These are phyloP conservation scores for Zanthoxylum bungeanum DNA, from an alignment of 345 rosid genomes.

Conservation along the genomic window DNA sequence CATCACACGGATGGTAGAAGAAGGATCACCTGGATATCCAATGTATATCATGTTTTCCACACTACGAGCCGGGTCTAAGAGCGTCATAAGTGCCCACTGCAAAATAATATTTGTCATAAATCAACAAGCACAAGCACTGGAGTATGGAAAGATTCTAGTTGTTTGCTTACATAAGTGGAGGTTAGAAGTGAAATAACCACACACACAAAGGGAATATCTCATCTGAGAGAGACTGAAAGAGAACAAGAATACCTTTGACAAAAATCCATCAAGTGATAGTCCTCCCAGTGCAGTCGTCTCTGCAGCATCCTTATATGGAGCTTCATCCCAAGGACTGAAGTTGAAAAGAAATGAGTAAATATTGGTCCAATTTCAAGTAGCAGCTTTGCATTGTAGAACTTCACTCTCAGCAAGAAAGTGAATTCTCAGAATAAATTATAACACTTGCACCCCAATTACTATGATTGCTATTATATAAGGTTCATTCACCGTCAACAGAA, in stretches of 20 bases:
- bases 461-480: not conserved
- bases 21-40: slow-evolving; percentile 55
- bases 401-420: not conserved
- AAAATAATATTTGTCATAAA: slow-evolving; percentile 16
- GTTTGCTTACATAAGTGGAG: not conserved
- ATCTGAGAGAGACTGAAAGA: too few species aligned
- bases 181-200: not conserved
- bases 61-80: slow-evolving; percentile 66
- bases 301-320: slow-evolving; percentile 68
- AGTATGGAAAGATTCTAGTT: not conserved
- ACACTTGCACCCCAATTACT: not conserved
- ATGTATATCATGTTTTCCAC: slow-evolving; percentile 69
- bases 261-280: slow-evolving; percentile 63
- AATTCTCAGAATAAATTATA: not conserved
- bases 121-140: not conserved
- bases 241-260: slow-evolving; percentile 61
- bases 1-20: slow-evolving; percentile 56
- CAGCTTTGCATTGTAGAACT: slow-evolving; percentile 6
- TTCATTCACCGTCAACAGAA: not conserved
- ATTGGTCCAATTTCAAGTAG: slow-evolving; percentile 1
- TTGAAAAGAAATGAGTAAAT: slow-evolving; percentile 8
- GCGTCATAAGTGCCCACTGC: slow-evolving; percentile 95
- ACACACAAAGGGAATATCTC: not conserved
- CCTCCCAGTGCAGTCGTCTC: slow-evolving; percentile 70
- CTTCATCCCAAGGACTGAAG: slow-evolving; percentile 85